phyloP scores from a whole-genome alignment of 83 land plant genomes.

The Diphasiastrum complanatum region DNA sequence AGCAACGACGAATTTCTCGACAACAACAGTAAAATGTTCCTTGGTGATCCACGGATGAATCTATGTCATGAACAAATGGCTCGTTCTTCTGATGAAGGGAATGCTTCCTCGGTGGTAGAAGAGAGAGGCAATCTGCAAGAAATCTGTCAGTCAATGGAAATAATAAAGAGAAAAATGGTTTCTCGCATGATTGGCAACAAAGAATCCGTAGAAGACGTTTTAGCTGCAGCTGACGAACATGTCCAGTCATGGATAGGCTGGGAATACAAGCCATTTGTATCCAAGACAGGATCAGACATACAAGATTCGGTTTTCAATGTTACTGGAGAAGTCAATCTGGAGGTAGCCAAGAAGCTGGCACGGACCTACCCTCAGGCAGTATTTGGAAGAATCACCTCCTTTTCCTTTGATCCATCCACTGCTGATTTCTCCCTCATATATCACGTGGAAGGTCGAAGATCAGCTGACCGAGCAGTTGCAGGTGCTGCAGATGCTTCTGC shows the following conservation, averaged over 20 bases:
- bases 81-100: too few relatives aligned
- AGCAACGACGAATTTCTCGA: neutral
- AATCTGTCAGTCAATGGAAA: too few relatives aligned
- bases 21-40: neutral
- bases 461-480: too few relatives aligned
- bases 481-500: neutral
- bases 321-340: constrained; percentile 16
- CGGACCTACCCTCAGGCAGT: constrained; percentile 24
- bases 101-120: too few relatives aligned
- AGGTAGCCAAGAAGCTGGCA: constrained; percentile 22
- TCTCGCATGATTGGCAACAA: neutral
- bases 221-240: constrained; percentile 17
- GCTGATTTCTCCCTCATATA: constrained; percentile 1
- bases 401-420: constrained; percentile 16
- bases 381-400: constrained; percentile 12
- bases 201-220: constrained; percentile 13
- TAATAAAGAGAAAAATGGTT: too few relatives aligned
- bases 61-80: too few relatives aligned
- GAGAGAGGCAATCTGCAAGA: too few relatives aligned
- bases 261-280: constrained; percentile 19
- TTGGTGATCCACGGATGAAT: neutral
- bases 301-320: constrained; percentile 13
- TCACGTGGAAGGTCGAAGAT: too few relatives aligned
- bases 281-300: constrained; percentile 17
- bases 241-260: constrained; percentile 22